Evolutionary conservation across 768 basidiomycete genomes (phyloP).

Genomic region (Pleurotus salmoneostramineus): DNA sequence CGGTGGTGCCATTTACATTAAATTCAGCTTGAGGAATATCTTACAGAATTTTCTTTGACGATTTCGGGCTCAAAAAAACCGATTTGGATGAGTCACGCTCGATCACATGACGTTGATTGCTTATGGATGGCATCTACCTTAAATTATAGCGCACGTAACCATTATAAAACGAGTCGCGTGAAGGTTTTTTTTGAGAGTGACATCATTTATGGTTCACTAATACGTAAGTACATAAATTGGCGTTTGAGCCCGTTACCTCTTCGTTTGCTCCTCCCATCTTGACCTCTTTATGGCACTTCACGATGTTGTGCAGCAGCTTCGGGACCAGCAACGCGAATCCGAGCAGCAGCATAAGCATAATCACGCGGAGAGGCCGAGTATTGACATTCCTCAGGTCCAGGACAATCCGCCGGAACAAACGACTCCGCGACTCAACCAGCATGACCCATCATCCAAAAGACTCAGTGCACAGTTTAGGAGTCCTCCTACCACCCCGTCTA

Average conservation of each 20-base stretch:
- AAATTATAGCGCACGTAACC: no score
- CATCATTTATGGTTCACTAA: conserved; percentile 1
- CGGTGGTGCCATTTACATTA: no score
- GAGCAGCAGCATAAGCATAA: not conserved
- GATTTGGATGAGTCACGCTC: no score
- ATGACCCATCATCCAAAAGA: conserved; percentile 9
- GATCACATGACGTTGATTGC: no score
- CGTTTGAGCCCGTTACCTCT: not conserved
- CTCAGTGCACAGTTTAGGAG: conserved; percentile 22
- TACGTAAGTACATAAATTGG: not conserved
- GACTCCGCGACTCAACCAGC: conserved; percentile 1
- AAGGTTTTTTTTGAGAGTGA: not conserved
- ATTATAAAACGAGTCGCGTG: not conserved
- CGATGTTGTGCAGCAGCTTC: not conserved
- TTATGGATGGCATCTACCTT: not conserved
- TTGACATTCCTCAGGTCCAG: not conserved
- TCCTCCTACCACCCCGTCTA: conserved; percentile 49
- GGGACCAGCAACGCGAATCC: not conserved
- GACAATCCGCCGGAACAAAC: not conserved
- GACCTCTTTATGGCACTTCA: not conserved
- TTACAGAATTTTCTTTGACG: no score
- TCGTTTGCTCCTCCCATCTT: not conserved
- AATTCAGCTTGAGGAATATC: no score
- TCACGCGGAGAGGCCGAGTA: not conserved
- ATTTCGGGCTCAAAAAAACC: no score